Base-by-base conservation (phyloP, 441 rosid species). In the Daphne laureola region DNA sequence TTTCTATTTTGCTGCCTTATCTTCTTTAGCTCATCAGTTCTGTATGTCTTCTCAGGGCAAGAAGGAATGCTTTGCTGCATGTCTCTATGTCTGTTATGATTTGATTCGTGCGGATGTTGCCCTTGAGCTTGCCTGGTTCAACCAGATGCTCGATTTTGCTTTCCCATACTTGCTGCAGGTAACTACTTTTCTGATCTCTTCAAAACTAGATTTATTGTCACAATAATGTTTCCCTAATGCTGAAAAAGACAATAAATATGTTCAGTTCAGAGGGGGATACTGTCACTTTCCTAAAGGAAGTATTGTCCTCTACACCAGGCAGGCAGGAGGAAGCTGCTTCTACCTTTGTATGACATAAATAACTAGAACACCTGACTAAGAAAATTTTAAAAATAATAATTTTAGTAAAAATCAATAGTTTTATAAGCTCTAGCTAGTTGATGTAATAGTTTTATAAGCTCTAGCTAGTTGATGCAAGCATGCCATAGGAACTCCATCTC, bases 61-160 rank as follows among this genome's bases (percentile, higher is more conserved):
- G 78, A 83, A 83, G 61, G 91, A 83, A 65, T 83, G 91, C 59
- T 84, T 84, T 60, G 91, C 86, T 2, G 71, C 88, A 11, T 81
- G 86, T 64, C 81, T 84, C 45, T 84, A 79, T 70, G 91, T 83
- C 23, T 81, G 88, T 54, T 77, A 84, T 15, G 91, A 84, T 61
- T 73, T 79, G 55, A 65, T 84, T 56, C 80, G 86, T 46, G 66
- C 82, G 41, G 90, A 83, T 51, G 60, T 78, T 51, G 90, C 78
- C 44, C 79, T 84, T 61, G 87, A 84, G 57, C 83, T 81, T 15
- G 80, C 88, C 42, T 81, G 88, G 91, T 75, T 79, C 67, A 81
- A 84, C 67, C 75, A 68, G 25, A 79, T 84, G 79, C 56, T 84
- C 16, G 91, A 81, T 66, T 84, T 84, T 70, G 87, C 88, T 58